phyloP scores from a whole-genome alignment of 768 basidiomycete genomes.

The Kwoniella sp. region DNA sequence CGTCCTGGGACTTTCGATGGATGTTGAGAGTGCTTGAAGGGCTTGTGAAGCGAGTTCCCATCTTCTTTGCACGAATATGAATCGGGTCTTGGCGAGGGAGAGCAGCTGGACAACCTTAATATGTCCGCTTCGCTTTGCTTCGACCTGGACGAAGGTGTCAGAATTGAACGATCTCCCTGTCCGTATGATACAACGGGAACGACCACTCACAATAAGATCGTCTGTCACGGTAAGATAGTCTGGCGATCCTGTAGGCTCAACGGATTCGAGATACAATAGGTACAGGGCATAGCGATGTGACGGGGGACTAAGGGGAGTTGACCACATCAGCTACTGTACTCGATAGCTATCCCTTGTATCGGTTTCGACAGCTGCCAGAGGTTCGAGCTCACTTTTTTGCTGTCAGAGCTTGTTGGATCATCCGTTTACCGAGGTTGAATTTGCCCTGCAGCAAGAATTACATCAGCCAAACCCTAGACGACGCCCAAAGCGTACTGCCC shows the following conservation, averaged over 20 bases:
- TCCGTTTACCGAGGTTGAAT: constrained; percentile 17
- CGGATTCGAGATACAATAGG: constrained; percentile 29
- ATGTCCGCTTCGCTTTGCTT: constrained; percentile 22
- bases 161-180: too few relatives aligned
- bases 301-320: constrained; percentile 2
- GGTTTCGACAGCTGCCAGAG: too few relatives aligned
- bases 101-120: constrained; percentile 23
- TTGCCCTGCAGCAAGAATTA: constrained; percentile 2
- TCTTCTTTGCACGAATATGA: constrained; percentile 31
- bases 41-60: constrained; percentile 34
- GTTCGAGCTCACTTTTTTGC: constrained; percentile 4
- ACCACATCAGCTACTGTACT: constrained; percentile 1
- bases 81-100: constrained; percentile 22
- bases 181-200: neutral
- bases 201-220: constrained; percentile 27
- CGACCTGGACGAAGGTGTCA: constrained; percentile 25
- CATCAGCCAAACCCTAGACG: neutral
- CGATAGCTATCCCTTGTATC: neutral
- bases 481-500: neutral
- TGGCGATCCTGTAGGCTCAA: constrained; percentile 18
- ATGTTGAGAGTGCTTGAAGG: neutral
- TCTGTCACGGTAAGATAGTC: constrained; percentile 25
- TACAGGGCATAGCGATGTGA: constrained; percentile 34
- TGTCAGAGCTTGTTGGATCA: constrained; percentile 16
- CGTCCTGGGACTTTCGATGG: neutral